Percentiles rank a stretch among this genome's conserved stretches.
Evolutionary conservation across 768 basidiomycete genomes (phyloP).

Genomic region (Gloeopeniophorella convolvens): DNA sequence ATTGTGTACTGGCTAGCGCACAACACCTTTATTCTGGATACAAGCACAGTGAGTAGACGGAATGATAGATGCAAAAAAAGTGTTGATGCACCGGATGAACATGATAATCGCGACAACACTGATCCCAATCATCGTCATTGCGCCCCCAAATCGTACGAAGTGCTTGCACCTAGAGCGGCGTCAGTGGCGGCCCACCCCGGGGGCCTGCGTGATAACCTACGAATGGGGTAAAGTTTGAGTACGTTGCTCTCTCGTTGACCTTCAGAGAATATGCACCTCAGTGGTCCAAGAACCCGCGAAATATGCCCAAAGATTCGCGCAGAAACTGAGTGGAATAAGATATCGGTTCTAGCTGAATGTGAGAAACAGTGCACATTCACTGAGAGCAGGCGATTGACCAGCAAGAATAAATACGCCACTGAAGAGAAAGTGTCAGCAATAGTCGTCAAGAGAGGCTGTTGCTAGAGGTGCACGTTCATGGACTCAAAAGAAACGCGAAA

Average conservation of each 20-base stretch:
- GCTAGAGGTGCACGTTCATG: no score
- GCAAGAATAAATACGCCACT: constrained; percentile 33
- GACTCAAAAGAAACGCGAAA: no score
- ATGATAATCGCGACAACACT: constrained; percentile 51
- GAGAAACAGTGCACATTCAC: background rate
- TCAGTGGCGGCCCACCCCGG: background rate
- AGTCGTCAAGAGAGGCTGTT: no score
- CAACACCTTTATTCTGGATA: constrained; percentile 27
- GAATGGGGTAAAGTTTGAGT: background rate
- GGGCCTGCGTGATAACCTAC: background rate
- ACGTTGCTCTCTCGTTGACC: background rate
- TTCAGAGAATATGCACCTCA: constrained; percentile 14
- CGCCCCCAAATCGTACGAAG: constrained; percentile 30
- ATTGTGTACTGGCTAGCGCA: constrained; percentile 26
- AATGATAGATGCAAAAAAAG: background rate
- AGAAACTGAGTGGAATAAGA: constrained; percentile 54
- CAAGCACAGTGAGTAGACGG: background rate
- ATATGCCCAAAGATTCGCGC: constrained; percentile 42
- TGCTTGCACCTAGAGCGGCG: constrained; percentile 18
- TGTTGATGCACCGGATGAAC: constrained; percentile 37
- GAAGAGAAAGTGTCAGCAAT: background rate
- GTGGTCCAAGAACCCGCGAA: constrained; percentile 22
- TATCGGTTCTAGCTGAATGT: constrained; percentile 47
- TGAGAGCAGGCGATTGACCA: constrained; percentile 24
- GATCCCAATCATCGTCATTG: constrained; percentile 47